Percentiles rank a stretch among this genome's conserved stretches.
Conservation (phyloP, 192 early-diverging fungal genomes). For the Lunasporangiospora selenospora region DNA sequence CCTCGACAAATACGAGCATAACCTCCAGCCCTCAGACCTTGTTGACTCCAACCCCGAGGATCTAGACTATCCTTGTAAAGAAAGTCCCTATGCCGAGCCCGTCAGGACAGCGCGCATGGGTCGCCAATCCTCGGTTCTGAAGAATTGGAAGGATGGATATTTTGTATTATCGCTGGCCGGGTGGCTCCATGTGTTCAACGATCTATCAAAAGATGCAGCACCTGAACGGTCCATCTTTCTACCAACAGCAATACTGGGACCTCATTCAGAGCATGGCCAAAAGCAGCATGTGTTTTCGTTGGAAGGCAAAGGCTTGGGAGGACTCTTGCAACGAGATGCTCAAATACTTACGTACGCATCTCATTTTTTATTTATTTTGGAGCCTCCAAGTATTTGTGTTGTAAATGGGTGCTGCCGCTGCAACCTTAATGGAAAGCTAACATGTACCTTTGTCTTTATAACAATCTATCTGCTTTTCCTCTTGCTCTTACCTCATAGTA, state of each 20-base stretch:
- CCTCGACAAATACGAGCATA: slow-evolving; percentile 31
- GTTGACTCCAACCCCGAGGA: slow-evolving; percentile 49
- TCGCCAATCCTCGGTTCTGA: slow-evolving; percentile 48
- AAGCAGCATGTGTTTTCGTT: slow-evolving; percentile 41
- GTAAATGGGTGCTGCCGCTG: too few relatives aligned
- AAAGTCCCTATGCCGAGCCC: slow-evolving; percentile 37
- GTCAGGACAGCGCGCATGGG: slow-evolving; percentile 49
- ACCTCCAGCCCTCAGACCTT: slow-evolving; percentile 40
- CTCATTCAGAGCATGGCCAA: slow-evolving; percentile 21
- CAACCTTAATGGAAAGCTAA: too few relatives aligned
- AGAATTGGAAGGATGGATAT: slow-evolving; percentile 49
- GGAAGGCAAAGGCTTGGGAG: slow-evolving; percentile 36
- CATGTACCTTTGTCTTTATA: not conserved
- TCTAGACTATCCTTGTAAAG: slow-evolving; percentile 52
- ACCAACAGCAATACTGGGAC: slow-evolving; percentile 30
- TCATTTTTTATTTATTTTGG: not conserved
- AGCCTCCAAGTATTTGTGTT: not conserved
- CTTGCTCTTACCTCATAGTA: not conserved
- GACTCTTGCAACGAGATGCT: slow-evolving; percentile 31
- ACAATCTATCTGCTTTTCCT: not conserved
- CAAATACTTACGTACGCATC: slow-evolving; percentile 36
- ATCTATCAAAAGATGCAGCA: slow-evolving; percentile 16
- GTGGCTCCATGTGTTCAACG: slow-evolving; percentile 56
- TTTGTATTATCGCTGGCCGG: slow-evolving; percentile 54
- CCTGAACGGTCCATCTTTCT: slow-evolving; percentile 52